Evolutionary conservation across 176 grass and related monocot species (phyloP).

Genomic region (Aegilops bicornis): DNA sequence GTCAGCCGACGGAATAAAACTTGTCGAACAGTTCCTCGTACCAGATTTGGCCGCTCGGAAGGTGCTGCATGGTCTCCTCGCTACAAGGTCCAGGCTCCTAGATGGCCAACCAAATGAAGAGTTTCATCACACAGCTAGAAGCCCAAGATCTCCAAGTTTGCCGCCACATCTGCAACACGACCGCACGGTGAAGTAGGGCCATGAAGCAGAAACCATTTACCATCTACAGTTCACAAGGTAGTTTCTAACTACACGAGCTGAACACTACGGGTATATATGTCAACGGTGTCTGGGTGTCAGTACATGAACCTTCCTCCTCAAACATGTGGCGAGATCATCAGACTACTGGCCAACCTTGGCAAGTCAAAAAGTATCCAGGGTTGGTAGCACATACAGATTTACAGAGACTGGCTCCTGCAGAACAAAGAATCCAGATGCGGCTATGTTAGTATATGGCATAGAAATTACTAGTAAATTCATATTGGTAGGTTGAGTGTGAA

Average conservation of each 20-base stretch:
- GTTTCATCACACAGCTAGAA: not conserved
- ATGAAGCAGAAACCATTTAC: not conserved
- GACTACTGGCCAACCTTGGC: constrained; percentile 28
- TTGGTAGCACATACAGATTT: constrained; percentile 35
- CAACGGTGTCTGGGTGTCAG: not conserved
- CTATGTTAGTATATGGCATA: constrained; percentile 16
- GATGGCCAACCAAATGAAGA: not conserved
- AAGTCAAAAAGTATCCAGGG: constrained; percentile 38
- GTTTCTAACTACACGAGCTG: constrained; percentile 13
- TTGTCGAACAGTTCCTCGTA: not conserved
- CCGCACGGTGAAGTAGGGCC: not conserved
- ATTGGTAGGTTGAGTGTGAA: not conserved
- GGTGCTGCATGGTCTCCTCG: not conserved
- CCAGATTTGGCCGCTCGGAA: not conserved
- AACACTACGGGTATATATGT: constrained; percentile 8
- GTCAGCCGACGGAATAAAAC: not conserved
- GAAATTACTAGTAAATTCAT: constrained; percentile 1
- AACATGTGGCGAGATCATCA: constrained; percentile 9
- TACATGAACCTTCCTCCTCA: not conserved
- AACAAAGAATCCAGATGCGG: constrained; percentile 12
- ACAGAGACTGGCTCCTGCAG: constrained; percentile 44
- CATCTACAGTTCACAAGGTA: not conserved
- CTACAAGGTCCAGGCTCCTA: not conserved
- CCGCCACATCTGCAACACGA: not conserved
- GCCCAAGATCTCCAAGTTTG: not conserved